These are phyloP conservation scores for Cinchona pubescens DNA, from an alignment of 257 asterid species.

Conservation along the genomic window DNA sequence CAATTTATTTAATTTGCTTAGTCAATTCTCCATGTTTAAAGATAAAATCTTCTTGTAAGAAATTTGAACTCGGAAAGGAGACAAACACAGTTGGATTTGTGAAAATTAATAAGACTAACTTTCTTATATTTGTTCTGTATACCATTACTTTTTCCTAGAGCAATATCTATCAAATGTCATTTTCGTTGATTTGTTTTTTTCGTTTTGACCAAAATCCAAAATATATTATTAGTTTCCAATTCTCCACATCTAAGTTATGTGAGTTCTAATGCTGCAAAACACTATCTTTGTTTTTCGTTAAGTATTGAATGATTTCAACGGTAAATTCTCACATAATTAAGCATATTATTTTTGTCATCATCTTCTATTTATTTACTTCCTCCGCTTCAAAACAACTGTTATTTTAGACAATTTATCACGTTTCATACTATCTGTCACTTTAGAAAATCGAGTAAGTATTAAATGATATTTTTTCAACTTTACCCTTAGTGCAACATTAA, in stretches of 20 bases:
- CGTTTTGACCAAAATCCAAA: conserved; percentile 14
- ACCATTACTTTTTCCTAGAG: not conserved
- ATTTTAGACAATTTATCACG: no score
- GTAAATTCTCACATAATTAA: no score
- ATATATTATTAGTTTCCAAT: not conserved
- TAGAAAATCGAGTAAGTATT: no score
- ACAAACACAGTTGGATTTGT: not conserved
- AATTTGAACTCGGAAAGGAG: not conserved
- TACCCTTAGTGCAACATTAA: no score
- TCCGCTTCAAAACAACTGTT: no score
- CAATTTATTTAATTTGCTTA: conserved; percentile 6
- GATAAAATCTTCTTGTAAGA: not conserved
- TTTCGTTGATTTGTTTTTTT: conserved; percentile 14
- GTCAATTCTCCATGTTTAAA: conserved; percentile 7
- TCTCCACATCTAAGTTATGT: not conserved
- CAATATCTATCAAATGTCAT: conserved; percentile 12
- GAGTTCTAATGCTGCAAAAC: not conserved
- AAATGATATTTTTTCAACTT: no score
- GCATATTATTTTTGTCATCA: no score
- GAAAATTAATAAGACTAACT: not conserved
- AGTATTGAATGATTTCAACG: not conserved
- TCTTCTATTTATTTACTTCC: no score
- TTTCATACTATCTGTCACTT: no score
- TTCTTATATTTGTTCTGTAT: not conserved
- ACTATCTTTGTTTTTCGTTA: not conserved